Base-by-base conservation (phyloP, 2,329 filamentous ascomycete species). In the Shiraia bambusicola region DNA sequence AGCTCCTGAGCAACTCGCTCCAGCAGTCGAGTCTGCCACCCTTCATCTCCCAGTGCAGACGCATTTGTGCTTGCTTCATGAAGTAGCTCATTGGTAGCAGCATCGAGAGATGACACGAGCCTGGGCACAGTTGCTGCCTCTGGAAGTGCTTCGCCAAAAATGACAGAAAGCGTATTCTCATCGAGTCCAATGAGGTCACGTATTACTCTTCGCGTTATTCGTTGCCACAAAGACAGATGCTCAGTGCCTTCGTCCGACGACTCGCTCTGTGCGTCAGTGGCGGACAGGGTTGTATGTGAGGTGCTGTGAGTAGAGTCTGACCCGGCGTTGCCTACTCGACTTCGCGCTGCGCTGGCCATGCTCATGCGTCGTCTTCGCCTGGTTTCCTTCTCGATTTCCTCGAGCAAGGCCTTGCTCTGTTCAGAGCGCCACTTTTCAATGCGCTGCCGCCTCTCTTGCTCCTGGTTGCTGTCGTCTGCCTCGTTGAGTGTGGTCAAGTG, bases 391-490 rank as follows among this genome's bases (percentile, higher is more conserved):
- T 94, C 87, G 34, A 97, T 91, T 69, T 96, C 89, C 41, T 95
- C 87, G 25, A 96, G 68, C 19, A 98, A 74, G 9, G 88, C 82
- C 44, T 82, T 81, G 66, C 90, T 95, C 66, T 98, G 91, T 61
- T 97, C 92, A 61, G 94, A 71, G 41, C 91, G 81, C 93, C 93
- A 98, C 37, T 82, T 80, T 69, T 97, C 92, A 62, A 98, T 95
- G 46, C 92, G 81, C 56, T 84, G 82, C 63, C 84, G 86, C 62
- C 86, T 84, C 54, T 95, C 89, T 28, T 80, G 74, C 50, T 72
- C 70, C 7, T 89, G 85, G 28, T 83, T 79, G 19, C 76, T 70
- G 31, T 73, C 66, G 14, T 72, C 66, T 32, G 69, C 59, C 52
- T 81, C 73, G 45, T 78, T 75, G 28, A 83, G 66, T 9, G 74